A percentile compares a stretch with the other conserved stretches of the same genome.
phyloP scores from a whole-genome alignment of 2,329 filamentous ascomycete genomes.

The Epichloe baconii region DNA sequence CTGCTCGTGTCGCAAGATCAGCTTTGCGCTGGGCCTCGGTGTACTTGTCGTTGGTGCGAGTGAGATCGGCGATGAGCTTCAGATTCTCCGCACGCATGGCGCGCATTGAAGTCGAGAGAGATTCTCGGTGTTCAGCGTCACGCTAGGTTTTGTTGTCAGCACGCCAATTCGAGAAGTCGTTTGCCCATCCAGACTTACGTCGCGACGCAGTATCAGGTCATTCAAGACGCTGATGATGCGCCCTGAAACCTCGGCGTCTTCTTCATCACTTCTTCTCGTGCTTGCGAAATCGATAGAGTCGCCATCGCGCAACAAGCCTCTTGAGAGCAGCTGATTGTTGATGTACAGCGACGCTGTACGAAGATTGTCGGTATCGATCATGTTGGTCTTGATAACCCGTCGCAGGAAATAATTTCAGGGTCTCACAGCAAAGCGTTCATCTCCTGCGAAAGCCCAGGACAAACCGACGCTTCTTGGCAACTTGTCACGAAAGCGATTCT shows the following conservation, averaged over 20 bases:
- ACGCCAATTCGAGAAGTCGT: neutral
- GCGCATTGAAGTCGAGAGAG: conserved; percentile 65
- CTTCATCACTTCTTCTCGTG: conserved; percentile 48
- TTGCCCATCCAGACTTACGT: conserved; percentile 41
- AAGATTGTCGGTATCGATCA: conserved; percentile 49
- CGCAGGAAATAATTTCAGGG: neutral
- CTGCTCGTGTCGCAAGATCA: conserved; percentile 52
- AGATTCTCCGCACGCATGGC: conserved; percentile 61
- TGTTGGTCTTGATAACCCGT: conserved; percentile 14
- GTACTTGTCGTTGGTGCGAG: conserved; percentile 41
- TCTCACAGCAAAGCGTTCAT: neutral
- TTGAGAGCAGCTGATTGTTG: conserved; percentile 57
- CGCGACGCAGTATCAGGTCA: conserved; percentile 78
- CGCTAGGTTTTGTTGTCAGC: conserved; percentile 38
- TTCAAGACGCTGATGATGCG: conserved; percentile 87
- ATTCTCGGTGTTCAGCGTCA: conserved; percentile 80
- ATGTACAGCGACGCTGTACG: conserved; percentile 57
- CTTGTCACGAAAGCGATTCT: conserved; percentile 1
- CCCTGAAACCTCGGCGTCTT: conserved; percentile 53
- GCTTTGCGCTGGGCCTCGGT: conserved; percentile 42
- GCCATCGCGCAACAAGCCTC: conserved; percentile 53
- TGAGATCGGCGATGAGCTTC: conserved; percentile 57
- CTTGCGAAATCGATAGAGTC: conserved; percentile 72
- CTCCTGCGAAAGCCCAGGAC: neutral
- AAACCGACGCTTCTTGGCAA: neutral